These are phyloP conservation scores for Citeromyces nyonsensis DNA, from an alignment of 805 yeast species.

Conservation along the genomic window DNA sequence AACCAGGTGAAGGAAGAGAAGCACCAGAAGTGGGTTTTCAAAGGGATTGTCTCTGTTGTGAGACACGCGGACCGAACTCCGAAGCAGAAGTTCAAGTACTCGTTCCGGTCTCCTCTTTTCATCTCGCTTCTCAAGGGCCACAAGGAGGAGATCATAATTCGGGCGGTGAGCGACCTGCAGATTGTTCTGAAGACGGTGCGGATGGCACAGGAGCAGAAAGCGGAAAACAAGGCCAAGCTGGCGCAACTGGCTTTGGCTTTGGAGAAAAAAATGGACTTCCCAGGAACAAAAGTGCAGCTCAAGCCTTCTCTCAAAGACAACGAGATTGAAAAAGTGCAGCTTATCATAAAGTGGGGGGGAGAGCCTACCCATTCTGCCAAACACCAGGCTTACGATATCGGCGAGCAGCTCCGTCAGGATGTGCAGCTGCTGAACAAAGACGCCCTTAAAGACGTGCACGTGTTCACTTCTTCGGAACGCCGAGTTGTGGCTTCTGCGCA, in stretches of 20 bases:
- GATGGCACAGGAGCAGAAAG: slow-evolving; percentile 60
- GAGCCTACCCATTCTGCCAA: slow-evolving; percentile 97
- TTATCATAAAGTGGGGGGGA: slow-evolving; percentile 97
- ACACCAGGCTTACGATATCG: slow-evolving; percentile 88
- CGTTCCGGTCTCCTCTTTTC: slow-evolving; percentile 79
- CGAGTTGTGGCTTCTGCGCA: slow-evolving; percentile 90
- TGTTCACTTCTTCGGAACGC: slow-evolving; percentile 86
- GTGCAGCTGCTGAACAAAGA: slow-evolving; percentile 72
- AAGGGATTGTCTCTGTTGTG: slow-evolving; percentile 80
- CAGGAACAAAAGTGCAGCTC: slow-evolving; percentile 93
- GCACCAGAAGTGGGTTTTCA: slow-evolving; percentile 90
- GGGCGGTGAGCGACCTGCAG: slow-evolving; percentile 75
- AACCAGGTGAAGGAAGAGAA: slow-evolving; percentile 30
- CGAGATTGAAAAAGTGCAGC: slow-evolving; percentile 86
- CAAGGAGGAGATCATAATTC: slow-evolving; percentile 86
- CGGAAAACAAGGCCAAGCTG: slow-evolving; percentile 73
- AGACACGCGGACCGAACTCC: slow-evolving; percentile 99
- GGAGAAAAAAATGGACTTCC: slow-evolving; percentile 77
- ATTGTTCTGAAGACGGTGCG: slow-evolving; percentile 77
- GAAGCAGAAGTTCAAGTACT: slow-evolving; percentile 91
- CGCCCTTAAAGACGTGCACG: slow-evolving; percentile 72
- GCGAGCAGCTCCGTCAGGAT: slow-evolving; percentile 91
- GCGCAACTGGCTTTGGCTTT: slow-evolving; percentile 67
- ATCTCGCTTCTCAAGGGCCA: slow-evolving; percentile 84
- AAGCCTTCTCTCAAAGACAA: slow-evolving; percentile 67